These are phyloP conservation scores for Teratosphaeria nubilosa DNA, from an alignment of 2,329 filamentous ascomycete genomes.

Conservation along the genomic window DNA sequence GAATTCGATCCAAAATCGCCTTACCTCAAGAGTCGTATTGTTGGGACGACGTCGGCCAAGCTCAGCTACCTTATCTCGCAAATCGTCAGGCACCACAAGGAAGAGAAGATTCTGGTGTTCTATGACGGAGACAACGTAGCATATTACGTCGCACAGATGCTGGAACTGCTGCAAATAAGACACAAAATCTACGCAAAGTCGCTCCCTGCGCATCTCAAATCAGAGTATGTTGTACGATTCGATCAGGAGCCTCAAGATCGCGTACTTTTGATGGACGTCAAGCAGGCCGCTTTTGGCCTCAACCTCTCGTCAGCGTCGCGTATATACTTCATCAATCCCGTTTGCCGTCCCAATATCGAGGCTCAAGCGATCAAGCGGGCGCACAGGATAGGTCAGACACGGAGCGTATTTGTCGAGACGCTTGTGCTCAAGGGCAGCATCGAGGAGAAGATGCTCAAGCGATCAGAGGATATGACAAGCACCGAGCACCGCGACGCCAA, in stretches of 20 bases:
- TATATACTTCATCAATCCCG: slow-evolving; percentile 82
- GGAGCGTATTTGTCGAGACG: slow-evolving; percentile 74
- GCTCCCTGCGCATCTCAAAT: slow-evolving; percentile 51
- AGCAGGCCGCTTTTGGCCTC: slow-evolving; percentile 76
- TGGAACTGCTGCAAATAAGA: slow-evolving; percentile 60
- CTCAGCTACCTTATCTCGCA: slow-evolving; percentile 73
- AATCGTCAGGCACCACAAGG: slow-evolving; percentile 55
- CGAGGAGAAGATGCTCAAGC: slow-evolving; percentile 72
- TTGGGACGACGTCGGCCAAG: slow-evolving; percentile 80
- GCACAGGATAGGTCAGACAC: slow-evolving; percentile 74
- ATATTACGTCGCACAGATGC: slow-evolving; percentile 71
- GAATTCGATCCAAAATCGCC: slow-evolving; percentile 33
- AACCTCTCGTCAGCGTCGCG: slow-evolving; percentile 75
- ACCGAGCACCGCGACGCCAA: slow-evolving; percentile 45
- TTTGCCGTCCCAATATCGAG: slow-evolving; percentile 73
- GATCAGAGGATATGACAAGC: slow-evolving; percentile 64
- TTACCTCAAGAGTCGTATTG: slow-evolving; percentile 50
- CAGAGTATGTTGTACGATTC: slow-evolving; percentile 70
- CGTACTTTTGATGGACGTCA: slow-evolving; percentile 84
- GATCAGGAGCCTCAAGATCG: slow-evolving; percentile 59
- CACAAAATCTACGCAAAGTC: slow-evolving; percentile 58
- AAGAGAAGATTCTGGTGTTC: slow-evolving; percentile 85
- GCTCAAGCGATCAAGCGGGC: slow-evolving; percentile 87
- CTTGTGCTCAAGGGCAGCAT: slow-evolving; percentile 69
- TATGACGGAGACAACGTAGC: slow-evolving; percentile 83